phyloP scores from a whole-genome alignment of 2,329 filamentous ascomycete species.

The Exophiala oligosperma region DNA sequence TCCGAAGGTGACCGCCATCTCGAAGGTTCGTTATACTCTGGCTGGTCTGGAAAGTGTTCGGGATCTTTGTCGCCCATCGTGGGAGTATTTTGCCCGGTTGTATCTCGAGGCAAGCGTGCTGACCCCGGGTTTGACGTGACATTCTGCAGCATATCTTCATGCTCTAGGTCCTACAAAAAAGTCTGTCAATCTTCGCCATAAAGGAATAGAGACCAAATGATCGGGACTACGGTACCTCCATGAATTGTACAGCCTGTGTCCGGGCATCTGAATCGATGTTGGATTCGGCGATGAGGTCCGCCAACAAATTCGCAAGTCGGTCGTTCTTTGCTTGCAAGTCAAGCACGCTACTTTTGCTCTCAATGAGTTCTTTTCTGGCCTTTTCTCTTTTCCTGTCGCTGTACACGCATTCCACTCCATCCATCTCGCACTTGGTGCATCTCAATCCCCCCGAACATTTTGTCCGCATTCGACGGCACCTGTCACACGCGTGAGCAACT shows the following conservation, averaged over 20 bases:
- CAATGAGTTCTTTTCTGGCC: constrained; percentile 11
- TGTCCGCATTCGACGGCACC: constrained; percentile 7
- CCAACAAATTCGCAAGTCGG: background rate
- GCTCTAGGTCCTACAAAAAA: background rate
- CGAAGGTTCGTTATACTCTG: background rate
- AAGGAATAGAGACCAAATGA: background rate
- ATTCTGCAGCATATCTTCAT: background rate
- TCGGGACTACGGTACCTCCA: background rate
- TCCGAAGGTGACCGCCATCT: background rate
- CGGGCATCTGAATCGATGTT: background rate
- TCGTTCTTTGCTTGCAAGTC: background rate
- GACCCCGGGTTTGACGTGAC: background rate
- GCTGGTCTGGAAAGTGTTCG: background rate
- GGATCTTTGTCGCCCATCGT: background rate
- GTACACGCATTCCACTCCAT: constrained; percentile 7
- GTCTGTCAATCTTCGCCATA: background rate
- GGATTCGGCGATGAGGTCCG: background rate
- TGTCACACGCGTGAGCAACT: constrained; percentile 9
- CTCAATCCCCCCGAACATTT: constrained; percentile 8
- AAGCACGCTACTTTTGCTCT: constrained; percentile 1
- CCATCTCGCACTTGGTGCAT: constrained; percentile 8
- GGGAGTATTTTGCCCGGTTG: background rate
- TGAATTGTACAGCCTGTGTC: background rate
- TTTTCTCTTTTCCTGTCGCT: constrained; percentile 12
- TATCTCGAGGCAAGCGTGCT: background rate